A percentile compares a stretch with the other conserved stretches of the same genome.
Evolutionary conservation across 2,329 filamentous ascomycete species (phyloP).

Genomic region (Nectriaceae sp.): DNA sequence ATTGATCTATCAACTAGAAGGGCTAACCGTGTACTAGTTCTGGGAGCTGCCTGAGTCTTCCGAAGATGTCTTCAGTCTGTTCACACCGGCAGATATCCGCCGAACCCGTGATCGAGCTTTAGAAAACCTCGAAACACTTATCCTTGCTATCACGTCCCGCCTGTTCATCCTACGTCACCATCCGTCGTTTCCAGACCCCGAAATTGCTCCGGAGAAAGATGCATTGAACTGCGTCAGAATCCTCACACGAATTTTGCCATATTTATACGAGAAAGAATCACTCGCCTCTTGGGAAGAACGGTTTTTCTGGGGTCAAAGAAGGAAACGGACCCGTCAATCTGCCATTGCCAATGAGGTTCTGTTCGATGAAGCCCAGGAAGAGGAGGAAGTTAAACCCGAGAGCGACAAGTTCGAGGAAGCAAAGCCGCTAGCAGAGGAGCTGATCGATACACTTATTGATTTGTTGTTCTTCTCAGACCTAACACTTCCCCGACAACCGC

Average conservation of each 20-base stretch:
- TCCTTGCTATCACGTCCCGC: slow-evolving; percentile 80
- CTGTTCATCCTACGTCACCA: slow-evolving; percentile 83
- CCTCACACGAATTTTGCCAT: slow-evolving; percentile 86
- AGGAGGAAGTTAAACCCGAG: slow-evolving; percentile 47
- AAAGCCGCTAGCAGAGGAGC: slow-evolving; percentile 87
- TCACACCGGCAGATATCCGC: slow-evolving; percentile 85
- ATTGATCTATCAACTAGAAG: slow-evolving; percentile 1
- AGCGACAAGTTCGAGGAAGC: slow-evolving; percentile 74
- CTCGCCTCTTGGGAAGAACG: slow-evolving; percentile 84
- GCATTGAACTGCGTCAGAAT: slow-evolving; percentile 95
- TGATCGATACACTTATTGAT: slow-evolving; percentile 87
- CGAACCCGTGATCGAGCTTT: slow-evolving; percentile 82
- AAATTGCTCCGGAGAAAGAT: slow-evolving; percentile 81
- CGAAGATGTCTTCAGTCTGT: slow-evolving; percentile 96
- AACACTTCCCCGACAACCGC: slow-evolving; percentile 73
- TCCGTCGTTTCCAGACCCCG: slow-evolving; percentile 84
- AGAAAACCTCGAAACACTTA: slow-evolving; percentile 86
- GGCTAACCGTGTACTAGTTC: slow-evolving; percentile 60
- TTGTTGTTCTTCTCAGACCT: slow-evolving; percentile 90
- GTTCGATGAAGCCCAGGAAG: slow-evolving; percentile 73
- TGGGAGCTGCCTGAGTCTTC: slow-evolving; percentile 96
- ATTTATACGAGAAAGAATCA: slow-evolving; percentile 85
- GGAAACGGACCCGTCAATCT: slow-evolving; percentile 69
- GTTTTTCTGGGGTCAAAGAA: slow-evolving; percentile 85
- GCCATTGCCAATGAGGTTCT: slow-evolving; percentile 73